phyloP scores from a whole-genome alignment of 2,329 filamentous ascomycete genomes.

The Triangularia setosa region DNA sequence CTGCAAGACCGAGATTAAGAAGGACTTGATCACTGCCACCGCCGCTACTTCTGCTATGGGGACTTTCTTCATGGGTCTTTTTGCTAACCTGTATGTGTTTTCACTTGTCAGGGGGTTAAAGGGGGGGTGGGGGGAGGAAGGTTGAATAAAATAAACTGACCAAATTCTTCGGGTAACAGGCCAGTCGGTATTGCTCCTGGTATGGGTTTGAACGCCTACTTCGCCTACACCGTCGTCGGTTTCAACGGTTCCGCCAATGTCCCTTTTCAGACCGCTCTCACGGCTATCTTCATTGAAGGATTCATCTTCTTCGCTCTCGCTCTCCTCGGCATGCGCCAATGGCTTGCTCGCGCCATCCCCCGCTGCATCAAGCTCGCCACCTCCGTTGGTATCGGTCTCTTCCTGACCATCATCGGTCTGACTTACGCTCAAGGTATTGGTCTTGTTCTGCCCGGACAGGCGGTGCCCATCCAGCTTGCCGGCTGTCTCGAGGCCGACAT shows the following conservation, averaged over 20 bases:
- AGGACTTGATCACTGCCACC: conserved; percentile 79
- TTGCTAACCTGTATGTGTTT: conserved; percentile 64
- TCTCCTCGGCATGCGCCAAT: conserved; percentile 77
- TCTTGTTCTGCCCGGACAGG: conserved; percentile 62
- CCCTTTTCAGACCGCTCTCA: conserved; percentile 71
- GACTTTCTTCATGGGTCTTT: conserved; percentile 78
- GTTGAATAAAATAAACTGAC: no score
- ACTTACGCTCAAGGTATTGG: conserved; percentile 83
- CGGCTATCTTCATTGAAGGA: conserved; percentile 84
- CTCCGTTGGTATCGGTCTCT: conserved; percentile 80
- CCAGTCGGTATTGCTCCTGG: conserved; percentile 69
- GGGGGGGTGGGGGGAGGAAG: background rate
- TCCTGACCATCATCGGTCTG: conserved; percentile 70
- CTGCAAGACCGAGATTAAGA: conserved; percentile 63
- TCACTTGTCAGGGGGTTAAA: background rate
- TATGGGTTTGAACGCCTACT: conserved; percentile 85
- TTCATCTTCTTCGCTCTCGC: conserved; percentile 80
- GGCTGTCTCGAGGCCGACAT: conserved; percentile 55
- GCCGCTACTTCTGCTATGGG: conserved; percentile 76
- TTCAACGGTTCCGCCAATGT: conserved; percentile 69
- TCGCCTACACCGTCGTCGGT: conserved; percentile 77
- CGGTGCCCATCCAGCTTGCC: conserved; percentile 70
- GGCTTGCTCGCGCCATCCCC: conserved; percentile 80
- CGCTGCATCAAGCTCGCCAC: conserved; percentile 83
- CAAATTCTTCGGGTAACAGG: conserved; percentile 22